Conservation (phyloP, 2,329 filamentous ascomycete genomes). For the Colletotrichum sp. region DNA sequence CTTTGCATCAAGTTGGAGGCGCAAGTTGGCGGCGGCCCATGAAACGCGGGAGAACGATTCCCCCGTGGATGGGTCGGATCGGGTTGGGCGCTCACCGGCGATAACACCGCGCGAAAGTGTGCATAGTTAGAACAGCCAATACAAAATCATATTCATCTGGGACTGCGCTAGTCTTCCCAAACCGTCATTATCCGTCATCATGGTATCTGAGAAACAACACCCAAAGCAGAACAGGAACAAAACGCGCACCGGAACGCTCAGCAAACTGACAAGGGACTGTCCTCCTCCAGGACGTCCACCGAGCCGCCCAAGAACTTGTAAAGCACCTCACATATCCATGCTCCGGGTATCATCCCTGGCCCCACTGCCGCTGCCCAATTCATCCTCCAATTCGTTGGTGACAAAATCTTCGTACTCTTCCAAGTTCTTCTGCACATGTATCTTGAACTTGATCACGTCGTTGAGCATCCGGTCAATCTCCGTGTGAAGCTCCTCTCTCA, state of each 20-base stretch:
- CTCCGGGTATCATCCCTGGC: constrained; percentile 56
- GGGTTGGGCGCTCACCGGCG: not conserved
- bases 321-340: constrained; percentile 46
- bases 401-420: constrained; percentile 96
- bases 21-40: not conserved
- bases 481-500: constrained; percentile 97
- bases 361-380: constrained; percentile 71
- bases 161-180: not conserved
- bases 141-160: not conserved
- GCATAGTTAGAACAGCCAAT: not conserved
- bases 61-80: not conserved
- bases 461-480: constrained; percentile 96
- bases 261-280: not conserved
- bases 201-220: constrained; percentile 17
- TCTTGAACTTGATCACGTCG: constrained; percentile 98
- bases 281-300: constrained; percentile 4
- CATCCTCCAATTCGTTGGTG: constrained; percentile 88
- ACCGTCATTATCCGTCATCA: constrained; percentile 17
- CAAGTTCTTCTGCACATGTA: constrained; percentile 90
- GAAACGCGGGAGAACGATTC: not conserved
- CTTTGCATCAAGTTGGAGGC: not conserved
- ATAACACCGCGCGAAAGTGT: not conserved
- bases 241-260: constrained; percentile 4
- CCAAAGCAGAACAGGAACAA: not conserved
- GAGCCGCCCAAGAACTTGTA: constrained; percentile 11